Evolutionary conservation across 2,329 filamentous ascomycete species (phyloP).

Genomic region (Cadophora sp.): DNA sequence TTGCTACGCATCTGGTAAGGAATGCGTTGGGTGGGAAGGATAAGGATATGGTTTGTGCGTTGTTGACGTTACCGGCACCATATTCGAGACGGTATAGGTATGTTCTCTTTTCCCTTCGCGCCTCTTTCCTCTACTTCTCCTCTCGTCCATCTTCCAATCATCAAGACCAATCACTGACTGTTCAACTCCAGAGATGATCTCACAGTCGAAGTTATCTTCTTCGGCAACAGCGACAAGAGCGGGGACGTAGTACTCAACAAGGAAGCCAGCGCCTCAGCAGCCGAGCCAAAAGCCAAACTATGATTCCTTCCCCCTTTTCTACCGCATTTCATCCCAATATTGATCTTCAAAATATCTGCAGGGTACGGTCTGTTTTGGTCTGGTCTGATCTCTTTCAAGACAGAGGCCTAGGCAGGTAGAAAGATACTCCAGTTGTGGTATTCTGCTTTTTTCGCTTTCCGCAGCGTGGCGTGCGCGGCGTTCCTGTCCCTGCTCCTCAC

Average conservation of each 20-base stretch:
- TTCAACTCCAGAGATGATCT: conserved; percentile 76
- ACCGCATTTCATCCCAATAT: too few species aligned
- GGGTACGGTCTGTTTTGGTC: too few species aligned
- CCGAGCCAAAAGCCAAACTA: conserved; percentile 43
- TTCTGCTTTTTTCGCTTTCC: too few species aligned
- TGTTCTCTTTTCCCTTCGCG: conserved; percentile 39
- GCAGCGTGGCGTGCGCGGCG: too few species aligned
- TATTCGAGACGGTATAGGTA: conserved; percentile 92
- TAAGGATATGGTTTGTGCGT: conserved; percentile 88
- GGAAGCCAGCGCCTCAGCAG: conserved; percentile 73
- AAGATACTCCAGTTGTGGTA: too few species aligned
- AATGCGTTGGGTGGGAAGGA: conserved; percentile 95
- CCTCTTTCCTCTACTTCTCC: not conserved
- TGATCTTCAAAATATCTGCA: too few species aligned
- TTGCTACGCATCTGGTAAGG: conserved; percentile 91
- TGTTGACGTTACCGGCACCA: conserved; percentile 89
- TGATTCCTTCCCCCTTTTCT: conserved; percentile 16
- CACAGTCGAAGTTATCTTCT: conserved; percentile 98
- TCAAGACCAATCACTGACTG: conserved; percentile 17
- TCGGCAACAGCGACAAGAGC: conserved; percentile 79
- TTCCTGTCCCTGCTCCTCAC: too few species aligned
- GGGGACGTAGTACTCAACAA: conserved; percentile 84
- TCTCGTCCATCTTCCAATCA: not conserved
- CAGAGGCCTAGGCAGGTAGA: too few species aligned
- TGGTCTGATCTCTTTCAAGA: too few species aligned